Evolutionary conservation across 306 rosid species (phyloP), one percentile per base, ranked within the genome.

Genomic region (Neltuma alba): DNA sequence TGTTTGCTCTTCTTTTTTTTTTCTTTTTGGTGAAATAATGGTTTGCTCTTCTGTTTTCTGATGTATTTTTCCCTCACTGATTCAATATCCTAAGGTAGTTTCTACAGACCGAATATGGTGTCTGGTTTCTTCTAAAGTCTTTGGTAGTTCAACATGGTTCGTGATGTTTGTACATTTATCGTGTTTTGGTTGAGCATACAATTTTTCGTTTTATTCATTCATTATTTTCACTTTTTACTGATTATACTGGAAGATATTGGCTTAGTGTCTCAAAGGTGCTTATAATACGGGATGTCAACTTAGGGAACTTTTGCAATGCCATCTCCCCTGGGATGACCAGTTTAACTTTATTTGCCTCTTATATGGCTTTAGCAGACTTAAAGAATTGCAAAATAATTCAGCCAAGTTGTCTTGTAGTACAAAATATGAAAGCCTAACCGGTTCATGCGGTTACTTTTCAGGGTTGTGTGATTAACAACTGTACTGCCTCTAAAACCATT

Each of bases 371-470:
- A 60, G 58, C 14, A 74, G 67, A 28, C 68, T 81, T 74, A 41
- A 60, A 80, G 21, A 64, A 63, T 65, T 65, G 36, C 66, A 70
- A 58, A 52, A 31, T 72, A 48, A 60, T 78, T 75, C 60, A 65
- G 52, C 72, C 54, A 42, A 64, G 42, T 44, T 66, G 61, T 83
- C 61, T 52, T 81, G 71, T 78, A 55, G 47, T 34, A 62, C 36
- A 20, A 62, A 33, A 20, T 18, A 50, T 37, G 63, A 75, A 75
- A 54, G 58, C 77, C 54, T 78, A 58, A 36, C 8, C 27, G 3
- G 47, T 65, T 37, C 71, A 36, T 20, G 16, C 23, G 20, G 23
- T 8, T 34, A 20, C 30, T 65, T 5, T 65, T 66, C 28, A 68
- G 82, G 70, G 61, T 31, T 16, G 7, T 79, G 41, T 78, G 63